Evolutionary conservation across 164 flowering plant species (phyloP), one percentile per base, ranked within the genome.

Genomic region (Magnolia sinica): DNA sequence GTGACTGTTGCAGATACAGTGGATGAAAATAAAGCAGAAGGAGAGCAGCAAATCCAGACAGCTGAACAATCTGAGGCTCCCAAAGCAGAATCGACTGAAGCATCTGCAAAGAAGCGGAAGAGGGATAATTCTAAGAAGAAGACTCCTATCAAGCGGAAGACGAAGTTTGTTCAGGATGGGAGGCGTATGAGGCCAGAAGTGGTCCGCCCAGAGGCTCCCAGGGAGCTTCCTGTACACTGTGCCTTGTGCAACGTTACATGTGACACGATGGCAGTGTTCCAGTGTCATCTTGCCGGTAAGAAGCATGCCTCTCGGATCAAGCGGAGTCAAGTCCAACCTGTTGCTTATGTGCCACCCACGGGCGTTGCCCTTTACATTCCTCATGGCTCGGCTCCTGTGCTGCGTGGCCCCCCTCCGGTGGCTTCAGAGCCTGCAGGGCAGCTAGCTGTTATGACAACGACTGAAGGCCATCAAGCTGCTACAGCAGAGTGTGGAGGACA

Each of bases 221-320:
- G 84, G 80, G 85, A 78, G 74, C 85, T 80, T 71, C 88, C 88
- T 16, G 68, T 83, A 23, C 73, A 81, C 9, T 90, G 91, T 76
- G 87, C 89, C n/a, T 70, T 90, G 77, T 90, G 93, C 82, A 86
- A 88, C 67, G 84, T 85, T 49, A 76, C 64, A 50, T 76, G 78
- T 23, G 78, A 76, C 61, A 76, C 78, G 37, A 73, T 55, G 24
- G 69, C 78, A 10, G 78, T 76, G 8, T 76, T 76, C 3, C 73
- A 76, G 31, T 70, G 68, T 45, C 78, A 76, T 61, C 66, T 76
- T 58, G 55, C 68, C 10, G 78, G 78, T 71, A 76, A 71, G 65
- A 76, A 87, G 79, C 91, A 90, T 75, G 23, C 78, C 1, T 71
- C 85, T 2, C 86, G 85, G 72, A 72, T 85, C 22, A 86, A 86